phyloP scores from a whole-genome alignment of 768 basidiomycete genomes.

The Gyrodon lividus region DNA sequence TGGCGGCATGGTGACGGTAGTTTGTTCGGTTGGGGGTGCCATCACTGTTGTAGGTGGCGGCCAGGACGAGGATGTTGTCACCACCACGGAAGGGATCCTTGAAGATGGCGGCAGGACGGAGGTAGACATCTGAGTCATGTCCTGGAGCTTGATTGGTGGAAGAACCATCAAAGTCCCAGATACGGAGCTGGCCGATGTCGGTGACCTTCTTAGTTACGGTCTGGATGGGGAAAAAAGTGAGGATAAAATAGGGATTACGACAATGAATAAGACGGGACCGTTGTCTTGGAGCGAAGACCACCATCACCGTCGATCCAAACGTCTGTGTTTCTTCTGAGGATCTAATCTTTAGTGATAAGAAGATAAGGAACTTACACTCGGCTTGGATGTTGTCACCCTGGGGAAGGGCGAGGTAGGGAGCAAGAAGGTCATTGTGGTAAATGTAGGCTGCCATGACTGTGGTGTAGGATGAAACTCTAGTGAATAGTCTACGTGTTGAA shows the following conservation, averaged over 20 bases:
- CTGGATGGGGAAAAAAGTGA: conserved; percentile 41
- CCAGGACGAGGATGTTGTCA: conserved; percentile 95
- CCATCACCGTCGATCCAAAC: conserved; percentile 98
- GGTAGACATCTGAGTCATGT: conserved; percentile 94
- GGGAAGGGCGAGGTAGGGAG: conserved; percentile 82
- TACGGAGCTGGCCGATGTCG: conserved; percentile 86
- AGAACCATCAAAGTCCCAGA: conserved; percentile 99
- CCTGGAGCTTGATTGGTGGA: conserved; percentile 98
- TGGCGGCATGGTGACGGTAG: conserved; percentile 89
- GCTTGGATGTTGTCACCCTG: conserved; percentile 95
- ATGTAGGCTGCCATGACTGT: conserved; percentile 34
- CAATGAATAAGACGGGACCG: conserved; percentile 45
- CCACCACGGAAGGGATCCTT: conserved; percentile 99
- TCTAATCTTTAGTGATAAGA: conserved; percentile 11
- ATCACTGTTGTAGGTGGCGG: conserved; percentile 98
- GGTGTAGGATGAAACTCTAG: no score
- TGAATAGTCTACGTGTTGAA: conserved; percentile 10
- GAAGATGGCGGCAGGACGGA: conserved; percentile 96
- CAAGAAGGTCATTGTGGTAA: conserved; percentile 83
- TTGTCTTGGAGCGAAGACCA: conserved; percentile 96
- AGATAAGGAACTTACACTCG: conserved; percentile 60
- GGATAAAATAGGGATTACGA: background rate
- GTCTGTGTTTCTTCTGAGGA: conserved; percentile 49
- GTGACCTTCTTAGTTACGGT: conserved; percentile 85
- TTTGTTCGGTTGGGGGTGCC: conserved; percentile 98